Conservation (phyloP, 1,284 basidiomycete species). For the Sparassis latifolia region DNA sequence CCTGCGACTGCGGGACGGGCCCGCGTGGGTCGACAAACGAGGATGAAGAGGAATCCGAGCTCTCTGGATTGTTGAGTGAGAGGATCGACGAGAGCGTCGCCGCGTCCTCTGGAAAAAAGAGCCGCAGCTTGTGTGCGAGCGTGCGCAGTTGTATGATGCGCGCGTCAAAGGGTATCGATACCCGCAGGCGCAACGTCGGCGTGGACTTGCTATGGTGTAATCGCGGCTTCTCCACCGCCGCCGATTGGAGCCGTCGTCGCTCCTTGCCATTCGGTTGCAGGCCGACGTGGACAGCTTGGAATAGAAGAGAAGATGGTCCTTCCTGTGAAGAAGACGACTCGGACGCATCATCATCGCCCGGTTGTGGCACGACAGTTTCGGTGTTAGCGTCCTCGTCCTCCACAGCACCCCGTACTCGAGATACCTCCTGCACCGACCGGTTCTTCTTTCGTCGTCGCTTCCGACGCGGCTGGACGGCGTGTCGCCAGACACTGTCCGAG, state of each 20-base stretch:
- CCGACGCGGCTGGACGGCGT: conserved; percentile 33
- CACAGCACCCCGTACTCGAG: conserved; percentile 12
- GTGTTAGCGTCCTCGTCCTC: conserved; percentile 14
- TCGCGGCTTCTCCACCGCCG: conserved; percentile 11
- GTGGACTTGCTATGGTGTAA: conserved; percentile 40
- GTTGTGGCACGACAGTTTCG: conserved; percentile 13
- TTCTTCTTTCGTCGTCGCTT: conserved; percentile 46
- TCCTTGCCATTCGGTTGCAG: conserved; percentile 24
- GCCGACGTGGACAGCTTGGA: conserved; percentile 33
- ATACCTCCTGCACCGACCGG: conserved; percentile 19
- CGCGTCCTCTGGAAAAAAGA: conserved; percentile 51
- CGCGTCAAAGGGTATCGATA: conserved; percentile 39
- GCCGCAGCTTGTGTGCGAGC: conserved; percentile 49
- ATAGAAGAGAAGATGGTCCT: conserved; percentile 29
- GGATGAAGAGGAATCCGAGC: conserved; percentile 19
- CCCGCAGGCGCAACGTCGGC: conserved; percentile 30
- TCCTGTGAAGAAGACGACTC: conserved; percentile 31
- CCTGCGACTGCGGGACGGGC: conserved; percentile 38
- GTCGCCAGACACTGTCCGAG: conserved; percentile 31
- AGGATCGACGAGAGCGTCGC: conserved; percentile 40
- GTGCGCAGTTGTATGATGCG: conserved; percentile 45
- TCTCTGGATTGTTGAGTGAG: conserved; percentile 31
- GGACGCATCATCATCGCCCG: conserved; percentile 19
- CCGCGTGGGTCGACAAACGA: conserved; percentile 48
- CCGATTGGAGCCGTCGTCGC: conserved; percentile 17